phyloP scores from a whole-genome alignment of 2,329 filamentous ascomycete species.

The Fusarium nisikadoi region DNA sequence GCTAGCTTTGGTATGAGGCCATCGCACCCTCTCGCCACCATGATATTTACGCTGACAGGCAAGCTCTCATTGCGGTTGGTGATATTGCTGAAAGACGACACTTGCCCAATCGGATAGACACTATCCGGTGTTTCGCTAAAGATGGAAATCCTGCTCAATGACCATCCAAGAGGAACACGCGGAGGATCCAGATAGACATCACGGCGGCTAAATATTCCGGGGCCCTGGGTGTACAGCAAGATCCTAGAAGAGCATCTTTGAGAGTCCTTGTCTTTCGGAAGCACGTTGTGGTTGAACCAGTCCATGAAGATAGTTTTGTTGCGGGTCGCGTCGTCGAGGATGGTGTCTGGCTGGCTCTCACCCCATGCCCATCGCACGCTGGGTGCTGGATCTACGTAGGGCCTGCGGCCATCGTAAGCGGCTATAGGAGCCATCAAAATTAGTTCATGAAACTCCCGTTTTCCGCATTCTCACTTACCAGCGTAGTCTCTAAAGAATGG shows the following conservation, averaged over 20 bases:
- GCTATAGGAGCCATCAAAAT: not conserved
- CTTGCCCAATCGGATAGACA: not conserved
- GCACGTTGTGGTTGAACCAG: not conserved
- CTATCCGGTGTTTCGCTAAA: not conserved
- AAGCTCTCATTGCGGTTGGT: not conserved
- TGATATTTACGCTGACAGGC: not conserved
- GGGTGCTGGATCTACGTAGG: not conserved
- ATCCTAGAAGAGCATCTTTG: not conserved
- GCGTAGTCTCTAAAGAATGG: not conserved
- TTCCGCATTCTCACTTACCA: not conserved
- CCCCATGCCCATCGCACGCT: not conserved
- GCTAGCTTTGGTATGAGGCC: not conserved
- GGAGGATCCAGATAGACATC: not conserved
- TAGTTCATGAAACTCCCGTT: not conserved
- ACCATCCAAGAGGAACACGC: not conserved
- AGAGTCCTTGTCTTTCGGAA: not conserved
- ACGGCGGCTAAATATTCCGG: not conserved
- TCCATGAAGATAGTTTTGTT: slow-evolving; percentile 1
- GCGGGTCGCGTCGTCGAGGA: not conserved
- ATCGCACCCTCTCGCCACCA: not conserved
- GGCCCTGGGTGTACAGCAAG: not conserved
- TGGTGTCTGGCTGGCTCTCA: not conserved
- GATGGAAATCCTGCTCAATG: not conserved
- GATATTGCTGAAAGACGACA: not conserved
- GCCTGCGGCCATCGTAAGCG: not conserved